These are phyloP conservation scores for Heterobasidion irregulare DNA, from an alignment of 1,284 basidiomycete genomes.

Conservation along the genomic window DNA sequence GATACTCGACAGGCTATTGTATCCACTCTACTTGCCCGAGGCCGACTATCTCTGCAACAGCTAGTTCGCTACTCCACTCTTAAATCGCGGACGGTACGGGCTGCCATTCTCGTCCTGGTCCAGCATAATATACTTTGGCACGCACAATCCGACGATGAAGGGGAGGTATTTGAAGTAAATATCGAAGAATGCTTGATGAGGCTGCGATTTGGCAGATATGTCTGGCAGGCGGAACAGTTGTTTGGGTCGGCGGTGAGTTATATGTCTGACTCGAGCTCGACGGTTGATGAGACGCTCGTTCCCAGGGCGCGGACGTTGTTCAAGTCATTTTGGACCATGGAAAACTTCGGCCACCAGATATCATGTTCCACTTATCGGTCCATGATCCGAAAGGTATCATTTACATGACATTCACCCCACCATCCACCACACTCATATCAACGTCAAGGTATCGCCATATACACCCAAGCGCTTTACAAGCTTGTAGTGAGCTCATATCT, in stretches of 20 bases:
- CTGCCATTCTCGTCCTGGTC: conserved; percentile 74
- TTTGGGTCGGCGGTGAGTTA: conserved; percentile 56
- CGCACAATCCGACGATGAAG: conserved; percentile 64
- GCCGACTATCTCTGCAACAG: conserved; percentile 69
- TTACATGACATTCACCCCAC: not conserved
- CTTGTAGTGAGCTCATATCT: conserved; percentile 61
- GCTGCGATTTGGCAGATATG: conserved; percentile 71
- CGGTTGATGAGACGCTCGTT: not conserved
- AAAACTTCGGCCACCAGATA: conserved; percentile 73
- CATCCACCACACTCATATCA: not conserved
- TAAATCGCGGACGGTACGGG: conserved; percentile 61
- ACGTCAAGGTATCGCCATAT: conserved; percentile 36
- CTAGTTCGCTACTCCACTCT: conserved; percentile 63
- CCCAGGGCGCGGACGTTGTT: conserved; percentile 67
- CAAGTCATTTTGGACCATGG: conserved; percentile 78
- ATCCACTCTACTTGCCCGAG: conserved; percentile 76
- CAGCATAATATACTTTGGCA: conserved; percentile 93
- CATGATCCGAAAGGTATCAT: conserved; percentile 50
- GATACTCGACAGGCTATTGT: conserved; percentile 58
- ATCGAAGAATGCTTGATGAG: conserved; percentile 73
- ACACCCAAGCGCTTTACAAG: conserved; percentile 52
- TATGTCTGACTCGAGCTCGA: conserved; percentile 18
- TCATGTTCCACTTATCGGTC: conserved; percentile 46
- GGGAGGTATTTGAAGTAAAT: conserved; percentile 74
- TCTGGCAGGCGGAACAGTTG: conserved; percentile 63